phyloP scores from a whole-genome alignment of 2,329 filamentous ascomycete species.

The Coleophoma cylindrospora region DNA sequence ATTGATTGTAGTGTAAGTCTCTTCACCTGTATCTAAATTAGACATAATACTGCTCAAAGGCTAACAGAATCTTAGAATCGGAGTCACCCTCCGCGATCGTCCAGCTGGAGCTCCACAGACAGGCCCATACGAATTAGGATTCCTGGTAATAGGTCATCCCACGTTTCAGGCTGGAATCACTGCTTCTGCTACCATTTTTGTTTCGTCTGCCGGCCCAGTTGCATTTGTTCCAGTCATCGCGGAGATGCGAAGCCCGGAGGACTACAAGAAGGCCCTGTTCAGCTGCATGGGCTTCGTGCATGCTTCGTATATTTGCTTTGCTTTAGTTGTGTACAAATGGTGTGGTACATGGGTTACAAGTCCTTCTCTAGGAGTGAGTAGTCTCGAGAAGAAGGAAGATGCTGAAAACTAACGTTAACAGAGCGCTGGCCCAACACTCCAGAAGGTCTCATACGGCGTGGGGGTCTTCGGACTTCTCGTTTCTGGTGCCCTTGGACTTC shows the following conservation, averaged over 20 bases:
- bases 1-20: slow-evolving; percentile 34
- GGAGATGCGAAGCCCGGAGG: slow-evolving; percentile 55
- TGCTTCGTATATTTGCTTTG: slow-evolving; percentile 51
- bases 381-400: too few relatives aligned
- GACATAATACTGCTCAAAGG: too few relatives aligned
- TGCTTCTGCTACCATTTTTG: slow-evolving; percentile 53
- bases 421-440: slow-evolving; percentile 52
- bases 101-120: slow-evolving; percentile 56
- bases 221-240: slow-evolving; percentile 61
- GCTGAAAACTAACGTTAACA: background rate
- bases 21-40: background rate
- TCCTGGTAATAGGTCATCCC: slow-evolving; percentile 47
- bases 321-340: slow-evolving; percentile 46
- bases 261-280: slow-evolving; percentile 57
- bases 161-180: slow-evolving; percentile 55
- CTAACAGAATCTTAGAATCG: slow-evolving; percentile 29
- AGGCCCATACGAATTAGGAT: slow-evolving; percentile 55
- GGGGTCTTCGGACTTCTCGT: slow-evolving; percentile 48
- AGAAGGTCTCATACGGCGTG: slow-evolving; percentile 56
- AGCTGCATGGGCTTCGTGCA: slow-evolving; percentile 54
- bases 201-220: slow-evolving; percentile 53
- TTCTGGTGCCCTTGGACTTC: slow-evolving; percentile 30
- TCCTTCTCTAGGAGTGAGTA: slow-evolving; percentile 45
- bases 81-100: slow-evolving; percentile 49
- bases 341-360: slow-evolving; percentile 59